A percentile compares a stretch with the other conserved stretches of the same genome.
Conservation (phyloP, 352 stramenopile species). For the Pythium volutum region DNA sequence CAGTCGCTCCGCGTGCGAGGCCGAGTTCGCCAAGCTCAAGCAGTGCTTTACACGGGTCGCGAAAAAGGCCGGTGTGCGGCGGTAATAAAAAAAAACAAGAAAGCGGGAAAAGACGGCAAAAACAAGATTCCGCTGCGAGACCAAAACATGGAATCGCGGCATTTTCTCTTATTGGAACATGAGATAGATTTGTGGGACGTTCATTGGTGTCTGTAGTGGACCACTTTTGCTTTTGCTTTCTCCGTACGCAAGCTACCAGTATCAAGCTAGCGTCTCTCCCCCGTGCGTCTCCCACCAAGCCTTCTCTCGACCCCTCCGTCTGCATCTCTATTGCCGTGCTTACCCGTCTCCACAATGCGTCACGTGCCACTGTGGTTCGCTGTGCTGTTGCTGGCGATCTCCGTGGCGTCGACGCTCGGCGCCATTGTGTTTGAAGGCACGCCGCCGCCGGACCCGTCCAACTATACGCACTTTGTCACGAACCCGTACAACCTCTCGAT, state of each 20-base stretch:
- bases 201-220: no score
- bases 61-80: constrained; percentile 25
- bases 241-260: no score
- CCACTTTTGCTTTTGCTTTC: no score
- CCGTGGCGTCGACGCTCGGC: neutral
- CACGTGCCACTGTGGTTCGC: neutral
- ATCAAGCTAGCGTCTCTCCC: no score
- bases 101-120: constrained; percentile 1
- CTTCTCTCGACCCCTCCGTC: no score
- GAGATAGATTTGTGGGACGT: no score
- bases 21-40: constrained; percentile 74
- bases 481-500: constrained; percentile 3
- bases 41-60: constrained; percentile 55
- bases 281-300: no score
- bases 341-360: neutral
- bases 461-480: neutral
- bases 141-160: neutral
- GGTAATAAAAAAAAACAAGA: constrained; percentile 4
- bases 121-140: neutral
- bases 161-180: neutral
- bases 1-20: constrained; percentile 48
- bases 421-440: neutral
- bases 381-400: neutral
- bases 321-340: no score
- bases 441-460: neutral